Evolutionary conservation across 2,329 filamentous ascomycete genomes (phyloP), one percentile per base, ranked within the genome.

Genomic region (Teratosphaeria nubilosa): DNA sequence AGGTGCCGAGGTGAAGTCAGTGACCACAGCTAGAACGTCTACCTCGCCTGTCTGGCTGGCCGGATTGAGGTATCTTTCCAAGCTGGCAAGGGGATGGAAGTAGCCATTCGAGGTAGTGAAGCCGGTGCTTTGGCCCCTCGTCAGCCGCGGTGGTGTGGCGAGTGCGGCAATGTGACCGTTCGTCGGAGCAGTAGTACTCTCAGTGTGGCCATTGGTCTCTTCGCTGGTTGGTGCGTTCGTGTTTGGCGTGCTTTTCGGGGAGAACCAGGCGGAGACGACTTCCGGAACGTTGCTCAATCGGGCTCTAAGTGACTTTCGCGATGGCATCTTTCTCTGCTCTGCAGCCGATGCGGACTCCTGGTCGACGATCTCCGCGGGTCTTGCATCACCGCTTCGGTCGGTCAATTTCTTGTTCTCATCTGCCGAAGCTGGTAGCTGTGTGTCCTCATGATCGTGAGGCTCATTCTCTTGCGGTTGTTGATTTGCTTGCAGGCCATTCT

Each of bases 11-110:
- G 69, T 71, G 11, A 61, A 51, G 13, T 69, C 62, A 1, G 71
- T 72, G 37, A 76, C 74, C 54, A 79, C 69, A 5, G 75, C 77
- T 52, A 80, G 69, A 52, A 78, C 51, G 60, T 80, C 77, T 5
- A 78, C 69, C 13, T 51, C 57, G 11, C 63, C 59, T 3, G 67
- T 60, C 3, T 71, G 67, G 50, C 74, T 69, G 48, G 61, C 65
- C 48, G 73, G 72, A 60, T 78, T 78, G 51, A 79, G 67, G 45
- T 68, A 62, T 16, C 68, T 70, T 13, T 66, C 51, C 2, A 79
- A 68, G 37, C 72, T 68, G 50, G 72, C 67, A 0, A 80, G 70
- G 0, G 76, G 73, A 0, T 72, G 74, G 67, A 77, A 79, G 68
- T 79, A 80, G 5, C 72, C 69, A n/a, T 74, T 62, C 0, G 70